Base-by-base conservation (phyloP, 2,329 filamentous ascomycete genomes). In the Fusarium stilboides region DNA sequence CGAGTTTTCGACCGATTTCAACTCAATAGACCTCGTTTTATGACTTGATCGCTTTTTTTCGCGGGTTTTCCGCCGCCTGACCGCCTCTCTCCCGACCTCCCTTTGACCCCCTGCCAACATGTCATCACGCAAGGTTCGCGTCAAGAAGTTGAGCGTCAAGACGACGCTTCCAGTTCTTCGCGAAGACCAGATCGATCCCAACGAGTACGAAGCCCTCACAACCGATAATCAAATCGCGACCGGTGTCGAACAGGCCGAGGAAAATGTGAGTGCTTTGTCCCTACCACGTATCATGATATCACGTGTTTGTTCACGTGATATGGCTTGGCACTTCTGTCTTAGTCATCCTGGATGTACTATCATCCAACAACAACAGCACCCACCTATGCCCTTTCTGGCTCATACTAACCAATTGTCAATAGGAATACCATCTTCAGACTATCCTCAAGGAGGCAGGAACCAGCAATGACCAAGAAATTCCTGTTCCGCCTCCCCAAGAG, bases 391-490 rank as follows among this genome's bases (percentile, higher is more conserved):
- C 37, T 37, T 45, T 31, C 8, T 19, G 36, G 28, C 39, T 53
- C 44, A 72, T 76, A 74, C 75, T 82, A 65, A 81, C 76, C 46
- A 62, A 52, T 61, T 62, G 52, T 66, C 47, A 58, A 68, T 77
- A 97, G 94, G 94, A 98, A 91, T 94, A 94, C 84, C 94, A 98
- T 90, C 86, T 98, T 72, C 94, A 98, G 84, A 93, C 91, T 66
- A 94, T 94, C 70, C 81, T 89, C 57, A 87, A 85, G 71, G 85
- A 86, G 63, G 82, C 84, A 8, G 86, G 86, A 20, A 84, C 83
- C 24, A 86, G 84, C 68, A 85, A 84, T 75, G 84, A 88, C 60
- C 86, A 87, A 79, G 87, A 89, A 75, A 91, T 91, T 68, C 89
- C 89, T 34, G 89, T 91, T 19, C 89, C 89, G 65, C 89, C 89